Base-by-base conservation (phyloP, 805 yeast species). In the Monosporozyma siamensis region DNA sequence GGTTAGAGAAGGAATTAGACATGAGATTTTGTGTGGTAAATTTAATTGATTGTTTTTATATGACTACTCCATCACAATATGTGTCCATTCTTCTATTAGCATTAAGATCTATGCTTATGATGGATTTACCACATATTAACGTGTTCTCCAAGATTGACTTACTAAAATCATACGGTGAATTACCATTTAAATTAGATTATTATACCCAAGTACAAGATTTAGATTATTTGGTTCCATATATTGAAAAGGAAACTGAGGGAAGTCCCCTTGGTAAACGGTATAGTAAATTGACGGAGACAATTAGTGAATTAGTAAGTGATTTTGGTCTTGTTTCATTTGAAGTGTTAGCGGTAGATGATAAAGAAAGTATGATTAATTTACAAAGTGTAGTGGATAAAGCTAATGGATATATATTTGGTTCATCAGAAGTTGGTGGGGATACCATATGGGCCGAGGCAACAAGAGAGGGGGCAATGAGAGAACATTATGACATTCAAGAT, bases 401-500 rank as follows among this genome's bases (percentile, higher is more conserved):
- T 2, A 85, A 82, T 53, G 99, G 99, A 0, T 92, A 92, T 58
- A 74, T 84, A 51, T 87, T 86, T 67, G 99, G 99, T 0, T 70
- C 89, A 1, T 84, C 88, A 24, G 99, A 92, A 52, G 71, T 90
- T 6, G 95, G 97, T 2, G 98, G 97, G n/a, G 99, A 92, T 57
- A 77, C 90, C 0, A 78, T 92, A 2, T 92, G 98, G 98, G 84
- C 88, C n/a, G 95, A 90, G 52, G 95, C 96, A 0, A 75, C 90
- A 0, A 71, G 97, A 49, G 86, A 84, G 56, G 80, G 89, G 31
- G 78, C 84, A 9, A 62, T 70, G 37, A 60, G 71, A 35, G 77
- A 56, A 27, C 50, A 56, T 32, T 66, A 77, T 6, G 96, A 89
- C 58, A 75, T 87, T 4, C 98, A 92, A 52, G 98, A 92, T 50